Percentiles rank a stretch among this genome's conserved stretches.
Conservation (phyloP, 192 early-diverging fungal genomes). For the Backusella circina region DNA sequence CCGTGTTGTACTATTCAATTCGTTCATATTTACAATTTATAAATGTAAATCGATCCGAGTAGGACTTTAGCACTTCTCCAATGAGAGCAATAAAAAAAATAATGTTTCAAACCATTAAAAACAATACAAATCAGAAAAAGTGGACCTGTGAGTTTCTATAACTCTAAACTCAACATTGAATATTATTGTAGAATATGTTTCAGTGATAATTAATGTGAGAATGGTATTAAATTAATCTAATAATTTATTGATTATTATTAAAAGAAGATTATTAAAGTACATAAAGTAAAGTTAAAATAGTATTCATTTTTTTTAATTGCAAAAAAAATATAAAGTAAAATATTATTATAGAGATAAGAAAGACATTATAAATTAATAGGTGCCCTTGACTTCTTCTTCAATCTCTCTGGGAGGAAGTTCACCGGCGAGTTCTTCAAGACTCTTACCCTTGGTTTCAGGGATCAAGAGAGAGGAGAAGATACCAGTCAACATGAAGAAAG, state of each 20-base stretch:
- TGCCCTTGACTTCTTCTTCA: slow-evolving; percentile 4
- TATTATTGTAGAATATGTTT: no score
- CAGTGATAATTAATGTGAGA: neutral
- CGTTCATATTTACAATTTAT: no score
- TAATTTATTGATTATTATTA: neutral
- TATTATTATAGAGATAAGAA: neutral
- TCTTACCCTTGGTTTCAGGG: slow-evolving; percentile 76
- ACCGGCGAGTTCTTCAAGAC: slow-evolving; percentile 68
- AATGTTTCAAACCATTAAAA: no score
- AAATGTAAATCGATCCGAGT: no score
- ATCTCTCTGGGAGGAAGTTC: slow-evolving; percentile 20
- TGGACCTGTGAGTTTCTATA: no score
- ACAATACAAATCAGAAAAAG: neutral
- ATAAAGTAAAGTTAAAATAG: neutral
- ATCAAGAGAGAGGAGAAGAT: slow-evolving; percentile 57
- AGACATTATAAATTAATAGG: slow-evolving; percentile 1
- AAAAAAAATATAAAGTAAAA: neutral
- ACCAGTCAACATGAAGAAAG: slow-evolving; percentile 75
- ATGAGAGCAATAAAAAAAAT: neutral
- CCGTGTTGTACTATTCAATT: no score
- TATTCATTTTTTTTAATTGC: neutral
- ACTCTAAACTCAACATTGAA: neutral
- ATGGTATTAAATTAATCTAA: neutral
- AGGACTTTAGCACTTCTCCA: neutral
- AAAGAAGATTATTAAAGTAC: neutral